phyloP scores from a whole-genome alignment of 768 basidiomycete species.

The Lentinula aciculospora region DNA sequence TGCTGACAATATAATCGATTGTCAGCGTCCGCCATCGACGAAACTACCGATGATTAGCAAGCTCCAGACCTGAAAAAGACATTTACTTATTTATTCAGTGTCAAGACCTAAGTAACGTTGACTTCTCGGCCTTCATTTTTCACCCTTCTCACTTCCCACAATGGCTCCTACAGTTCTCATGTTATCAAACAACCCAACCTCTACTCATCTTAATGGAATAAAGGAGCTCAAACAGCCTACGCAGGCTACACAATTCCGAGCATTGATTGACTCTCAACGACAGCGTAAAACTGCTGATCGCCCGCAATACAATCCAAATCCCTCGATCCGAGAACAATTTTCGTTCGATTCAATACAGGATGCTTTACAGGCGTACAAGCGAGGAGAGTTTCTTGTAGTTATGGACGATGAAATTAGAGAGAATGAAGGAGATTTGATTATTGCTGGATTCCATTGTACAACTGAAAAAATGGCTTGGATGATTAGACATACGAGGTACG shows the following conservation, averaged over 20 bases:
- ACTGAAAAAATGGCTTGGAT: constrained; percentile 99
- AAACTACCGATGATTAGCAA: not conserved
- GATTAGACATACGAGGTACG: constrained; percentile 91
- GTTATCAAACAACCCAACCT: not conserved
- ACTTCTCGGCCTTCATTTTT: not conserved
- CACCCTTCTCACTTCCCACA: not conserved
- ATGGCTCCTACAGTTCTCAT: constrained; percentile 1
- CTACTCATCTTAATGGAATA: not conserved
- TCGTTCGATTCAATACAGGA: constrained; percentile 78
- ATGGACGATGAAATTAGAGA: constrained; percentile 96
- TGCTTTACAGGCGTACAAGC: constrained; percentile 68
- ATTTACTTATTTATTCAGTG: not conserved
- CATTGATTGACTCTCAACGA: not conserved
- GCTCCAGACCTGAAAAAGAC: not conserved
- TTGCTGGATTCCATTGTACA: constrained; percentile 77
- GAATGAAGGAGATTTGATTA: constrained; percentile 96
- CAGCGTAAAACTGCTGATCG: constrained; percentile 1
- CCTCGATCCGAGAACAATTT: constrained; percentile 36
- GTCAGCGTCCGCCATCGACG: not conserved
- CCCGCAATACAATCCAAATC: constrained; percentile 25
- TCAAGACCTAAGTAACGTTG: not conserved
- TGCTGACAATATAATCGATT: not conserved
- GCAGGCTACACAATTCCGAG: not conserved
- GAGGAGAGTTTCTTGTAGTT: constrained; percentile 90
- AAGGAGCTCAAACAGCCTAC: not conserved